Percentiles rank a stretch among this genome's conserved stretches.
phyloP scores from a whole-genome alignment of 2,329 filamentous ascomycete genomes.

The Aspergillus sp. region DNA sequence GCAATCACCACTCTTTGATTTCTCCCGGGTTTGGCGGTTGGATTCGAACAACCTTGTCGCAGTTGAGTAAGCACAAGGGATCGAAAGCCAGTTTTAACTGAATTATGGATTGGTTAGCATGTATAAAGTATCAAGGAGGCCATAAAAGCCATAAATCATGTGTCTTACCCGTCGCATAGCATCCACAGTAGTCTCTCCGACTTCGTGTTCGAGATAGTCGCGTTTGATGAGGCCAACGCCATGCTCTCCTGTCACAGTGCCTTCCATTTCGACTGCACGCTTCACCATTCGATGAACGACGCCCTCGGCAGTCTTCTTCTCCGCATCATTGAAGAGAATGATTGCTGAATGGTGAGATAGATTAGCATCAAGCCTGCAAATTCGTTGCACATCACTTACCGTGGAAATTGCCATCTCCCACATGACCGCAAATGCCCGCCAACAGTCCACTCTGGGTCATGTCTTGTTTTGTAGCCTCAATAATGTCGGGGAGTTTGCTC shows the following conservation, averaged over 20 bases:
- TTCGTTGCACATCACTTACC: conserved; percentile 41
- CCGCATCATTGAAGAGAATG: conserved; percentile 59
- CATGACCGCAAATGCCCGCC: conserved; percentile 68
- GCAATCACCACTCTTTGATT: conserved; percentile 44
- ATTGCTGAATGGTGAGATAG: conserved; percentile 46
- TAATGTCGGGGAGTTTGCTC: conserved; percentile 68
- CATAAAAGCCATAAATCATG: background rate
- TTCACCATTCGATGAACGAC: conserved; percentile 70
- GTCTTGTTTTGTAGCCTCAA: conserved; percentile 67
- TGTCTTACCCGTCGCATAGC: conserved; percentile 61
- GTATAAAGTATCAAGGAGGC: background rate
- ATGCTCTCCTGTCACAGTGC: conserved; percentile 71
- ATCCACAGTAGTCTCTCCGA: conserved; percentile 61
- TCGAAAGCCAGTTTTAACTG: conserved; percentile 65
- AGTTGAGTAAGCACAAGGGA: conserved; percentile 64
- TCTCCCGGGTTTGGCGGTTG: conserved; percentile 51
- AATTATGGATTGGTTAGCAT: conserved; percentile 17
- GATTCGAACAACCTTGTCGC: conserved; percentile 64
- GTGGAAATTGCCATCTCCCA: conserved; percentile 75
- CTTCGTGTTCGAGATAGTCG: conserved; percentile 62
- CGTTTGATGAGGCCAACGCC: conserved; percentile 70
- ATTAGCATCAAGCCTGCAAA: background rate
- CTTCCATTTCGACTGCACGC: conserved; percentile 67
- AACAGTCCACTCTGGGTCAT: conserved; percentile 62
- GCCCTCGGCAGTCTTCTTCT: conserved; percentile 55